Evolutionary conservation across 129 eudicot genomes (phyloP), one percentile per base, ranked within the genome.

Genomic region (Scalesia atractyloides): DNA sequence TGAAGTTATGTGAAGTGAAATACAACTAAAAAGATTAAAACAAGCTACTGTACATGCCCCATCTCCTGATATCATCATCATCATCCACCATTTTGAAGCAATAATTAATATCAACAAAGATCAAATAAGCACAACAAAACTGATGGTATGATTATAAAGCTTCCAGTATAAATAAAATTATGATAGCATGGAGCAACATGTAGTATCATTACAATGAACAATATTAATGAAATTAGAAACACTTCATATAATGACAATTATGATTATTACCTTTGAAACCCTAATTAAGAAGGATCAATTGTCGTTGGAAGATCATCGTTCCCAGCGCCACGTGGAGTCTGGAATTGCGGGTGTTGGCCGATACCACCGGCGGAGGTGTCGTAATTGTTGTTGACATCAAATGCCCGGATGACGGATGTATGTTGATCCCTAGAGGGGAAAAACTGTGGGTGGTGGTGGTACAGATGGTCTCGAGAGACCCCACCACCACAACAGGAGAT

Each of bases 261-360:
- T 60, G 18, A 50, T 33, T 9, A 78, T 78, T 70, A 78, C 77
- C 82, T 64, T 9, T 22, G 46, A 22, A 62, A 68, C 71, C 78
- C 82, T 70, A 89, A 84, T 56, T 34, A 87, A 86, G 87, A 84
- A 9, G 92, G 96, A 63, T 89, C 90, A 20, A 87, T 78, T 3
- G 87, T 79, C 20, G 89, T 82, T 9, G 84, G 81, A 64, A 88
- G 75, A 66, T 85, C 92, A 18, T 84, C 88, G 0, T 79, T 83
- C 12, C 80, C 87, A 15, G 82, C 85, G 17, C 80, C 83, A 37
- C 74, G 73, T 3, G 90, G 72, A 33, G 83, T 87, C 61, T 84
- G 96, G 64, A 86, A 81, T 56, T 85, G 90, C 0, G 86, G 67
- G 53, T 86, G 80, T 61, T 83, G 96, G 14, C 96, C 89, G 3